These are phyloP conservation scores for Rhododendron griersonianum DNA, from an alignment of 148 eudicot genomes.

Conservation along the genomic window DNA sequence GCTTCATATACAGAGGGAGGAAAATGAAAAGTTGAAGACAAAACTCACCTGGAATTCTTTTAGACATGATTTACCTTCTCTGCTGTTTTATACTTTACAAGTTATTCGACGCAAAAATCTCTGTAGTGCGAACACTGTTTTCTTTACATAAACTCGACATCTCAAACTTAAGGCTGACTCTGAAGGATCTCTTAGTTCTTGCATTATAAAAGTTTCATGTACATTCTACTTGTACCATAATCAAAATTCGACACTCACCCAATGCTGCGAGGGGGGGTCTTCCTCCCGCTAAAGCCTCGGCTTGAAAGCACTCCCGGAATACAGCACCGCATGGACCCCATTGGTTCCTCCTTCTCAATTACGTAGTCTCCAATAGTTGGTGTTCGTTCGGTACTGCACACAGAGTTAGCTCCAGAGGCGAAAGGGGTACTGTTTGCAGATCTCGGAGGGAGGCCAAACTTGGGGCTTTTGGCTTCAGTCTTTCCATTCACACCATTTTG, in stretches of 20 bases:
- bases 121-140: background rate
- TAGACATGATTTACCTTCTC: background rate
- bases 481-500: conserved; percentile 11
- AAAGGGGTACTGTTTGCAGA: conserved; percentile 24
- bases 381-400: conserved; percentile 27
- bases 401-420: conserved; percentile 27
- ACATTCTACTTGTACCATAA: background rate
- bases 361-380: conserved; percentile 20
- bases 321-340: conserved; percentile 43
- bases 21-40: conserved; percentile 4
- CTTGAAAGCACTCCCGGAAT: conserved; percentile 50
- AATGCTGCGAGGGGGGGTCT: conserved; percentile 26
- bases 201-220: conserved; percentile 1
- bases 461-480: conserved; percentile 3
- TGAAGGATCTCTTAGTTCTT: background rate
- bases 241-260: conserved; percentile 9
- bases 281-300: conserved; percentile 47
- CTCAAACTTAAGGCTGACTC: background rate
- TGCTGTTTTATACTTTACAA: background rate
- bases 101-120: background rate
- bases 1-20: background rate
- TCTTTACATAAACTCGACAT: background rate
- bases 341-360: conserved; percentile 22
- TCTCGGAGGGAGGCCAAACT: conserved; percentile 18
- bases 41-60: conserved; percentile 3